phyloP scores from a whole-genome alignment of 805 yeast genomes.

The Candida tammaniensis region DNA sequence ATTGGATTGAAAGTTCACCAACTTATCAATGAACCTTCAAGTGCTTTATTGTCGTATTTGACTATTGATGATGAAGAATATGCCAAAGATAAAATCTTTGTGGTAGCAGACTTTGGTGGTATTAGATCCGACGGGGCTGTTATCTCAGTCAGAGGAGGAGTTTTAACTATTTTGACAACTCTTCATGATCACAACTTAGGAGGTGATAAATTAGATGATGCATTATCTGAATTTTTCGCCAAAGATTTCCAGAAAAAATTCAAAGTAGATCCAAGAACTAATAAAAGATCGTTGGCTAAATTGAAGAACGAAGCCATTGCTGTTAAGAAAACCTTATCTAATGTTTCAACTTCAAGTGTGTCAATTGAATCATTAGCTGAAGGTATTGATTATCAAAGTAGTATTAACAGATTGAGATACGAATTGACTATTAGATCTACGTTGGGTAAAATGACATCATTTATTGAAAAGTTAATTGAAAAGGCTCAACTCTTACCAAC shows the following conservation, averaged over 20 bases:
- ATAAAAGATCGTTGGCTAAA: conserved; percentile 85
- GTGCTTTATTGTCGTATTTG: conserved; percentile 84
- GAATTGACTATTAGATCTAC: conserved; percentile 83
- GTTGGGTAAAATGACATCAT: conserved; percentile 69
- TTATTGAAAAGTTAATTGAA: conserved; percentile 68
- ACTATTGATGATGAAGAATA: conserved; percentile 46
- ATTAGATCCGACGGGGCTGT: conserved; percentile 93
- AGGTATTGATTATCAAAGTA: conserved; percentile 89
- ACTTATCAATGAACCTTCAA: conserved; percentile 86
- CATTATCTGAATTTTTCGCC: conserved; percentile 79
- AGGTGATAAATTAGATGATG: conserved; percentile 81
- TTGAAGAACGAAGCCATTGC: conserved; percentile 76
- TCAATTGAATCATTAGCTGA: conserved; percentile 94
- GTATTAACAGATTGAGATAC: conserved; percentile 90
- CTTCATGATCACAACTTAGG: conserved; percentile 80
- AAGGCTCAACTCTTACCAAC: conserved; percentile 84
- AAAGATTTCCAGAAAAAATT: conserved; percentile 91
- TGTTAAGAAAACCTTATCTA: conserved; percentile 88
- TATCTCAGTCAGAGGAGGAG: conserved; percentile 89
- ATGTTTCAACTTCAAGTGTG: conserved; percentile 82
- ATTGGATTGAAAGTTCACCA: conserved; percentile 83
- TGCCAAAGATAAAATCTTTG: conserved; percentile 68
- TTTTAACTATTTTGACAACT: conserved; percentile 83
- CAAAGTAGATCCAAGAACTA: conserved; percentile 74
- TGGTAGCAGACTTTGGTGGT: conserved; percentile 97